These are phyloP conservation scores for Drosera spatulata DNA, from an alignment of 179 eudicot species.

Conservation along the genomic window DNA sequence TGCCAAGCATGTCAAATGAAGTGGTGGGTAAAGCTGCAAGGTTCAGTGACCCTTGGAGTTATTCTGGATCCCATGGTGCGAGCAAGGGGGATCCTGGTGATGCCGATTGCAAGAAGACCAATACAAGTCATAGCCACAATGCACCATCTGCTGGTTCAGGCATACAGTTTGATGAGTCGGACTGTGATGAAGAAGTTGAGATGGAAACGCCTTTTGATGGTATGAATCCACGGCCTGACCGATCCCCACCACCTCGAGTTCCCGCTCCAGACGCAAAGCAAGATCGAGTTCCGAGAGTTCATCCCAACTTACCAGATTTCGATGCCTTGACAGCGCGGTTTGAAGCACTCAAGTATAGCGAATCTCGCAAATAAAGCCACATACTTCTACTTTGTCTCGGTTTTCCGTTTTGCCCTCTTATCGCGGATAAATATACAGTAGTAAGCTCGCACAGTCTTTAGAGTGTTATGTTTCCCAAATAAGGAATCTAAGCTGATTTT, in stretches of 20 bases:
- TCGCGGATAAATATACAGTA: too few relatives aligned
- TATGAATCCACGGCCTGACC: slow-evolving; percentile 15
- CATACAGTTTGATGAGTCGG: slow-evolving; percentile 76
- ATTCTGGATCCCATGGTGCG: slow-evolving; percentile 11
- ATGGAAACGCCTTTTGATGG: slow-evolving; percentile 24
- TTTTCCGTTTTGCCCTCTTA: too few relatives aligned
- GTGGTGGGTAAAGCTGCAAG: too few relatives aligned
- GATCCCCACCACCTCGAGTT: slow-evolving; percentile 20
- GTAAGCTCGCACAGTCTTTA: too few relatives aligned
- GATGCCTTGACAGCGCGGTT: slow-evolving; percentile 80
- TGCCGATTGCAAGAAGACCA: slow-evolving; percentile 14
- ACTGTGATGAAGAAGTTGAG: slow-evolving; percentile 52
- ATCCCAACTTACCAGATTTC: slow-evolving; percentile 87
- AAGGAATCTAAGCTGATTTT: too few relatives aligned
- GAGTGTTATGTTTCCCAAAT: too few relatives aligned
- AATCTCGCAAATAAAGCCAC: slow-evolving; percentile 7
- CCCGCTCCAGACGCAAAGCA: slow-evolving; percentile 11
- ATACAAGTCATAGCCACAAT: slow-evolving; percentile 49
- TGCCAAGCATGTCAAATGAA: too few relatives aligned
- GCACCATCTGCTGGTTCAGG: slow-evolving; percentile 27
- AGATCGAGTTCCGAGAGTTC: slow-evolving; percentile 30
- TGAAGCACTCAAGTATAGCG: slow-evolving; percentile 66
- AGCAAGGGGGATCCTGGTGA: slow-evolving; percentile 9
- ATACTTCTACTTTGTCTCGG: too few relatives aligned
- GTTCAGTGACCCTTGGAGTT: slow-evolving; percentile 17